These are phyloP conservation scores for Straminergon stramineum DNA, from an alignment of 225 moss, liverwort and hornwort genomes.

Conservation along the genomic window DNA sequence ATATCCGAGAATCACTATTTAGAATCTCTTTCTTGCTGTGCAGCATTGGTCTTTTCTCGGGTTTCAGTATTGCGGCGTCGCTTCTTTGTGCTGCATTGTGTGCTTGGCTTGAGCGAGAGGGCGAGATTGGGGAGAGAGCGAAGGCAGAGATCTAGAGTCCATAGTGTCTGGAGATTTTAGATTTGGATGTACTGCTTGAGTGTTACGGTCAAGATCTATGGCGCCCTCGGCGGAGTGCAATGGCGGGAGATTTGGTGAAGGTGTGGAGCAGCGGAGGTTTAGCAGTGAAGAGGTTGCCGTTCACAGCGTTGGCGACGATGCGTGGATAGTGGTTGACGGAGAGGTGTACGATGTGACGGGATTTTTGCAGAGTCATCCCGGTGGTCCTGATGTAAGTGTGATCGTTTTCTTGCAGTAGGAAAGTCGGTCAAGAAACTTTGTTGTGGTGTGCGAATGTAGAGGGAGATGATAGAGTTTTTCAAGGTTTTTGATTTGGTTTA, in stretches of 20 bases:
- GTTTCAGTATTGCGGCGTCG: background rate
- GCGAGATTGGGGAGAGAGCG: background rate
- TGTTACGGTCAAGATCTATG: background rate
- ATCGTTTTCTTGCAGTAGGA: background rate
- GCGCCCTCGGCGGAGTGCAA: constrained; percentile 8
- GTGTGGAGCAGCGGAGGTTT: background rate
- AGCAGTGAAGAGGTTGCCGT: constrained; percentile 24
- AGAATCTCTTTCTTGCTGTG: background rate
- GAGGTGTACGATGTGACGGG: constrained; percentile 35
- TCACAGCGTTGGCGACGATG: constrained; percentile 1
- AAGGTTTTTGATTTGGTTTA: background rate
- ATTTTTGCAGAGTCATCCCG: constrained; percentile 51
- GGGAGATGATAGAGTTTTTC: background rate
- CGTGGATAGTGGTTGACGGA: constrained; percentile 55
- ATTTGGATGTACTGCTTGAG: background rate
- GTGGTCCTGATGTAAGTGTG: constrained; percentile 30
- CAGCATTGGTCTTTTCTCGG: background rate
- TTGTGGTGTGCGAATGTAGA: background rate
- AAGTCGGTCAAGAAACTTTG: background rate
- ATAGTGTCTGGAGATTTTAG: background rate
- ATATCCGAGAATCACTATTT: background rate
- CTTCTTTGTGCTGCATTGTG: background rate
- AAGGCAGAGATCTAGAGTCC: background rate
- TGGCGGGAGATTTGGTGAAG: background rate
- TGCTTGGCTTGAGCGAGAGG: background rate